Conservation (phyloP, 2,329 filamentous ascomycete species). For the Allantophomopsis cytisporea region DNA sequence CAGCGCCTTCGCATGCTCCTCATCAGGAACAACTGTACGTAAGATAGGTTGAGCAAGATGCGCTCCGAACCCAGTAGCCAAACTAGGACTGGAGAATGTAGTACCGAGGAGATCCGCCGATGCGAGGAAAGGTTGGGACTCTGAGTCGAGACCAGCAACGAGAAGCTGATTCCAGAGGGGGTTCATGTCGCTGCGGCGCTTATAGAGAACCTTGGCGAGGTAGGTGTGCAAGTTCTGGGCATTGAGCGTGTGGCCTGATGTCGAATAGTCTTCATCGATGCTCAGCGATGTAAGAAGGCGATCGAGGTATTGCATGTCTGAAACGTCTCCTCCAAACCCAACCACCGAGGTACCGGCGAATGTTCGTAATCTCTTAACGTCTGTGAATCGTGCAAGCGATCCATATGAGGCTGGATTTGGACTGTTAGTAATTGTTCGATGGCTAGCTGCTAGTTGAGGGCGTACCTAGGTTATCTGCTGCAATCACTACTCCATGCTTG, state of each 20-base stretch:
- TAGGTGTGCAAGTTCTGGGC: slow-evolving; percentile 96
- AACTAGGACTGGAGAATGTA: slow-evolving; percentile 73
- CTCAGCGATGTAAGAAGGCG: slow-evolving; percentile 76
- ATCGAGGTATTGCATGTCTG: slow-evolving; percentile 98
- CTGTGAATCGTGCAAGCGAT: slow-evolving; percentile 89
- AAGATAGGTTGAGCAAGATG: slow-evolving; percentile 90
- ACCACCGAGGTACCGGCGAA: slow-evolving; percentile 78
- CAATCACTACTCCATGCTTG: slow-evolving; percentile 91
- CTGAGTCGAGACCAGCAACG: slow-evolving; percentile 75
- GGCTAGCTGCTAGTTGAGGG: too few species aligned
- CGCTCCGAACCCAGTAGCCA: slow-evolving; percentile 88
- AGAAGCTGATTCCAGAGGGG: slow-evolving; percentile 95
- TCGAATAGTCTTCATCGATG: slow-evolving; percentile 74
- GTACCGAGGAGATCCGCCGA: slow-evolving; percentile 86
- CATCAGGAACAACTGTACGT: slow-evolving; percentile 71
- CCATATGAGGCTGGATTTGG: slow-evolving; percentile 71
- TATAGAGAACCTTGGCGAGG: slow-evolving; percentile 90
- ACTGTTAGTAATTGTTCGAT: too few species aligned
- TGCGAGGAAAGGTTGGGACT: slow-evolving; percentile 75
- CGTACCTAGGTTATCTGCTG: slow-evolving; percentile 86
- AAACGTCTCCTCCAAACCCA: slow-evolving; percentile 93
- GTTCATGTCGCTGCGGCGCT: slow-evolving; percentile 88
- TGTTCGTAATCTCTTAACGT: slow-evolving; percentile 85
- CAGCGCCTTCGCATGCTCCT: slow-evolving; percentile 59
- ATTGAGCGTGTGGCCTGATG: slow-evolving; percentile 46